Evolutionary conservation across 306 rosid species (phyloP).

Genomic region (Cicer cuneatum): DNA sequence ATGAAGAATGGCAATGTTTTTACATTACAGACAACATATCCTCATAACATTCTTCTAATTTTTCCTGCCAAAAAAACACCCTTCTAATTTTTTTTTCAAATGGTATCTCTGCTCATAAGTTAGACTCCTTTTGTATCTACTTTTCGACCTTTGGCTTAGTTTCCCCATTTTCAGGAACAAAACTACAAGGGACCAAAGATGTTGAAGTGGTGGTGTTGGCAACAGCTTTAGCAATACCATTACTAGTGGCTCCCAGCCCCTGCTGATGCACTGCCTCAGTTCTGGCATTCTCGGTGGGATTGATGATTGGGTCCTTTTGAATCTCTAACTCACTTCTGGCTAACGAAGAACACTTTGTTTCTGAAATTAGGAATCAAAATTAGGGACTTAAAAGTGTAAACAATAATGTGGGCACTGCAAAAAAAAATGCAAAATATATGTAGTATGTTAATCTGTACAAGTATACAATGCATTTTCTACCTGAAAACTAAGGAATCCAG

Average conservation of each 20-base stretch:
- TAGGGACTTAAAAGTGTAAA: conserved; percentile 32
- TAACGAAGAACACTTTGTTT: conserved; percentile 76
- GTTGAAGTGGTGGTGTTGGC: conserved; percentile 49
- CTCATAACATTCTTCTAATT: conserved; percentile 33
- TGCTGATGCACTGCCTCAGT: conserved; percentile 50
- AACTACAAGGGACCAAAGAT: conserved; percentile 42
- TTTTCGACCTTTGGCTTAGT: conserved; percentile 58
- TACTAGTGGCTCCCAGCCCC: conserved; percentile 54
- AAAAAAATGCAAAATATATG: conserved; percentile 18
- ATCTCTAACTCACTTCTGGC: conserved; percentile 72
- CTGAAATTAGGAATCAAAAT: conserved; percentile 58
- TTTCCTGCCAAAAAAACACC: not conserved
- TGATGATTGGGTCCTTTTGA: conserved; percentile 59
- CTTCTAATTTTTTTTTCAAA: conserved; percentile 24
- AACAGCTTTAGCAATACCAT: conserved; percentile 57
- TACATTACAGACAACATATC: conserved; percentile 50
- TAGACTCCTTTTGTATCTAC: conserved; percentile 52
- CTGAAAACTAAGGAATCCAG: not conserved
- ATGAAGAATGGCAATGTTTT: conserved; percentile 42
- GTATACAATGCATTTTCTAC: conserved; percentile 21
- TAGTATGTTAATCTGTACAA: not conserved
- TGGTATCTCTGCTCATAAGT: conserved; percentile 48
- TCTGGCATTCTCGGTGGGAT: conserved; percentile 54
- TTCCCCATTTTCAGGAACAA: conserved; percentile 67
- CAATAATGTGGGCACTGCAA: conserved; percentile 24